phyloP scores from a whole-genome alignment of 2,329 filamentous ascomycete species.

The Domatiomyces globalis region DNA sequence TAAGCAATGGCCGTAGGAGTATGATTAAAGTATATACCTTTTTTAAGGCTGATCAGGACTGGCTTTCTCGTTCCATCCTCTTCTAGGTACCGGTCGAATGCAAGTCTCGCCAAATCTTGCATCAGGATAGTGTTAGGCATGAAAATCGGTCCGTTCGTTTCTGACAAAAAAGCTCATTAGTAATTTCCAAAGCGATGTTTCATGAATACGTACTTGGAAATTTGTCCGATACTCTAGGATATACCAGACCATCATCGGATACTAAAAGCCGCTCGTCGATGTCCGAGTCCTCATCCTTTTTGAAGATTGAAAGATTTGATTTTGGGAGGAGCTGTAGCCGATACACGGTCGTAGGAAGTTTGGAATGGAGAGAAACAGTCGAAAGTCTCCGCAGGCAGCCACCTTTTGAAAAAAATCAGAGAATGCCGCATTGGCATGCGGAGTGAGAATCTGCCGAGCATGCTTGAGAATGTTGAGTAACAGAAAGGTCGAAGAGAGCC shows the following conservation, averaged over 20 bases:
- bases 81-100: slow-evolving; percentile 6
- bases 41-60: slow-evolving; percentile 5
- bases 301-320: slow-evolving; percentile 7
- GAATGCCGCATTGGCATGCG: not conserved
- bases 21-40: slow-evolving; percentile 5
- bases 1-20: slow-evolving; percentile 1
- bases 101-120: slow-evolving; percentile 8
- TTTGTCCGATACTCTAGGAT: slow-evolving; percentile 3
- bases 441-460: not conserved
- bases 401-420: not conserved
- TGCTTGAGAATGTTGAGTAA: not conserved
- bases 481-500: too few species aligned
- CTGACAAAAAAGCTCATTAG: not conserved
- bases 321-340: slow-evolving; percentile 6
- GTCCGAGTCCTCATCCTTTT: slow-evolving; percentile 1
- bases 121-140: slow-evolving; percentile 10
- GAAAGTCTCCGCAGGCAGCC: not conserved
- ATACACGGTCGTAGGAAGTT: slow-evolving; percentile 8
- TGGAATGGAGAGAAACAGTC: not conserved
- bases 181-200: not conserved
- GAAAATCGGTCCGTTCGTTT: slow-evolving; percentile 7
- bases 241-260: slow-evolving; percentile 2
- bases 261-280: not conserved
- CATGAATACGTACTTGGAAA: not conserved
- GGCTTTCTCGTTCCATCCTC: slow-evolving; percentile 6